Evolutionary conservation across 2,329 filamentous ascomycete genomes (phyloP), one percentile per base, ranked within the genome.

Genomic region (Magnaporthiopsis poae): DNA sequence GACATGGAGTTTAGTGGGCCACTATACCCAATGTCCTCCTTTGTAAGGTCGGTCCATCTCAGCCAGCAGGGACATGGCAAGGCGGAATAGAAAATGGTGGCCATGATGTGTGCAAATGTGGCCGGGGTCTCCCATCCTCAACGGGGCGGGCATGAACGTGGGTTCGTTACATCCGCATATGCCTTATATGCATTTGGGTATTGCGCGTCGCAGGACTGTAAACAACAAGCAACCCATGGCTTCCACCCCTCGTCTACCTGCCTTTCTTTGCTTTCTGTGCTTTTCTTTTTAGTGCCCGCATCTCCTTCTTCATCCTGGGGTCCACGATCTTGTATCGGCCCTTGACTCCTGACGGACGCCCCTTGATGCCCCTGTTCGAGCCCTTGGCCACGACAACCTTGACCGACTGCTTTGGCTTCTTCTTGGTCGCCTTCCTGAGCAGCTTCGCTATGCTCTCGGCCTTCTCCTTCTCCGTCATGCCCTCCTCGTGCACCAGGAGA

Each of bases 261-360:
- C 78, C 77, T 75, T 86, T 86, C 81, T 86, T 88, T 56, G 65
- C 61, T 80, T 88, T 90, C 82, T 96, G 92, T 33, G 80, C 75
- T 68, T 84, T 75, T 73, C 93, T 86, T 86, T 96, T 96, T 78
- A 94, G 84, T 2, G 90, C 92, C 75, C 92, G 82, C 66, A 95
- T 84, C 81, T 98, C 95, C 88, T 97, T 98, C 87, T 97, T 97
- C 87, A 97, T 87, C 71, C 95, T 85, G 18, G 91, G 82, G 79
- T 98, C 94, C 66, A 99, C 94, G 83, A 99, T 96, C 83, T 96
- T 96, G 77, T 99, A 99, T 71, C 91, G 89, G 56, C 94, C 94
- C 85, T 96, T 97, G 31, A 96, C 92, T 68, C 94, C 95, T 77
- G 87, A 90, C 2, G 95, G 95, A 59, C 71, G 67, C 27, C 93